phyloP scores from a whole-genome alignment of 306 rosid genomes.

The Pueraria montana region DNA sequence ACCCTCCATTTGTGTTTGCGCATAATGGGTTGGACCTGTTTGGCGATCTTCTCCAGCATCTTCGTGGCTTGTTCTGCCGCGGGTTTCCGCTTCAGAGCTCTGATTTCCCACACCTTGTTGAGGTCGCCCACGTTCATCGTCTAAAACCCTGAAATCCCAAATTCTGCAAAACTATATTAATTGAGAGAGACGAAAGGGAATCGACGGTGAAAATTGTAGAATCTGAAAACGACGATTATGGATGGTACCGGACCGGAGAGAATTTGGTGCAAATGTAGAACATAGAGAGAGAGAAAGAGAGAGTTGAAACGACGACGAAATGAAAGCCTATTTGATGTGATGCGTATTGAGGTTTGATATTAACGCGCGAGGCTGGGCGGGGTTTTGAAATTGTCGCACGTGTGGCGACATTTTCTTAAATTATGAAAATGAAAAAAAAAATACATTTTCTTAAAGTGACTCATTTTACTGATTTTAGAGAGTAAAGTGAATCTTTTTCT shows the following conservation, averaged over 20 bases:
- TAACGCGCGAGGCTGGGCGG: conserved; percentile 36
- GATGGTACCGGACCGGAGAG: not conserved
- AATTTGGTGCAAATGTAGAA: not conserved
- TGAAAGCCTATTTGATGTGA: too few relatives aligned
- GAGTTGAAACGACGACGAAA: conserved; percentile 18
- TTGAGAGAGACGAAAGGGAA: not conserved
- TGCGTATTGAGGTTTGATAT: too few relatives aligned
- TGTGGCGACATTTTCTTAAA: not conserved
- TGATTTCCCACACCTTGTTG: conserved; percentile 91
- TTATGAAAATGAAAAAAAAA: not conserved
- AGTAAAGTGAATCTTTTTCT: too few relatives aligned
- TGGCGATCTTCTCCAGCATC: conserved; percentile 81
- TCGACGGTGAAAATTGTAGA: not conserved
- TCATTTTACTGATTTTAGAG: too few relatives aligned
- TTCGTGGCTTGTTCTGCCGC: conserved; percentile 75
- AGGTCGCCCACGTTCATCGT: conserved; percentile 75
- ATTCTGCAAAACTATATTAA: not conserved
- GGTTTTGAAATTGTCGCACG: conserved; percentile 31
- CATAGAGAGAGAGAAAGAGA: not conserved
- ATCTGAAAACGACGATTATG: not conserved
- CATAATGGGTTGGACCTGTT: conserved; percentile 97
- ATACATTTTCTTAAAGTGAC: too few relatives aligned
- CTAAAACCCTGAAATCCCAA: conserved; percentile 34
- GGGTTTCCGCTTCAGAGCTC: conserved; percentile 78
- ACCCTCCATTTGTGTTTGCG: conserved; percentile 90